A percentile compares a stretch with the other conserved stretches of the same genome.
Conservation (phyloP, 768 basidiomycete species). For the Podaxis mareebaensis region DNA sequence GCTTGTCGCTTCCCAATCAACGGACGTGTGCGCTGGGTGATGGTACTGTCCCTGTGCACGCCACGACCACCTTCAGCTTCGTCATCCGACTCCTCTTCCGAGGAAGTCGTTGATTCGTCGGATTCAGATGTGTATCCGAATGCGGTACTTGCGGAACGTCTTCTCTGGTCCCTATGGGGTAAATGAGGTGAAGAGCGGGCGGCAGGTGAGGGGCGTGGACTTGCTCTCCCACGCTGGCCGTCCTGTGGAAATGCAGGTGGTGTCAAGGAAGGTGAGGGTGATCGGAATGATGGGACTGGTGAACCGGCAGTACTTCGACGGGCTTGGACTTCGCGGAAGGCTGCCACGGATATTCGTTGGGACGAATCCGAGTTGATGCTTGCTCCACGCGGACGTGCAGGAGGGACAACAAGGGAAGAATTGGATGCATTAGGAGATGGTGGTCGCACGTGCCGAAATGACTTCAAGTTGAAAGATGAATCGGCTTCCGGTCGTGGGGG, state of each 20-base stretch:
- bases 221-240: conserved; percentile 22
- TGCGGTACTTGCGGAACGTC: conserved; percentile 25
- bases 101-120: conserved; percentile 27
- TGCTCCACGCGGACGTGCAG: conserved; percentile 55
- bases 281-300: conserved; percentile 52
- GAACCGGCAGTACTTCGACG: conserved; percentile 63
- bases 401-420: conserved; percentile 36
- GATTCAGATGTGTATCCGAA: conserved; percentile 30
- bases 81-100: conserved; percentile 17
- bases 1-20: conserved; percentile 27
- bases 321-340: conserved; percentile 78
- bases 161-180: conserved; percentile 5
- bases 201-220: conserved; percentile 26
- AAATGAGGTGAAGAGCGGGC: conserved; percentile 15
- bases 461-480: conserved; percentile 68
- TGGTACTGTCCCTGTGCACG: conserved; percentile 16
- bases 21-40: conserved; percentile 19
- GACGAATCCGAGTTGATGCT: conserved; percentile 65
- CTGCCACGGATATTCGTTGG: conserved; percentile 78
- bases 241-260: conserved; percentile 23
- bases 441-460: conserved; percentile 68
- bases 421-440: conserved; percentile 37
- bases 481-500: conserved; percentile 20
- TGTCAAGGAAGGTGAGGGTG: conserved; percentile 34
- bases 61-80: conserved; percentile 27